phyloP scores from a whole-genome alignment of 495 filamentous ascomycete genomes.

The Penicillium silybi region DNA sequence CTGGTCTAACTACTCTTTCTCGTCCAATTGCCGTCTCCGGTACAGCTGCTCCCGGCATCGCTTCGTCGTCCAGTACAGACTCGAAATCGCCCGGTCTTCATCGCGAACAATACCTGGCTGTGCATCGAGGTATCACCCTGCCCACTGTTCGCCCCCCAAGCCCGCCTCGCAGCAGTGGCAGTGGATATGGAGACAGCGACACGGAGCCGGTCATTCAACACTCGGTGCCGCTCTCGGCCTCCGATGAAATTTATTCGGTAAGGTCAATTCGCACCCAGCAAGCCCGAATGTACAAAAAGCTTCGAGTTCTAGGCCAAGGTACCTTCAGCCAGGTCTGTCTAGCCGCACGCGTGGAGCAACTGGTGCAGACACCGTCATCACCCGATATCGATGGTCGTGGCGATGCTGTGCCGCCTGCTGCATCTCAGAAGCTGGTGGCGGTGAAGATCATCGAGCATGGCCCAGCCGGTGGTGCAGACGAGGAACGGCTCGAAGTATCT shows the following conservation, averaged over 20 bases:
- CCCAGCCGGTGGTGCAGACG: slow-evolving; percentile 82
- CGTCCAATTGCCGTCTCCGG: slow-evolving; percentile 71
- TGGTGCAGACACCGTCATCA: slow-evolving; percentile 16
- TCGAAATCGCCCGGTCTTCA: slow-evolving; percentile 57
- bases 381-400: slow-evolving; percentile 33
- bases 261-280: slow-evolving; percentile 44
- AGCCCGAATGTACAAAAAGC: slow-evolving; percentile 59
- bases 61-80: slow-evolving; percentile 38
- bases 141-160: slow-evolving; percentile 63
- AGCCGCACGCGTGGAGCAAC: slow-evolving; percentile 59
- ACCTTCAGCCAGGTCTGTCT: slow-evolving; percentile 94
- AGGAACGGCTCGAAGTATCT: slow-evolving; percentile 85
- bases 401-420: slow-evolving; percentile 38
- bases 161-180: slow-evolving; percentile 60
- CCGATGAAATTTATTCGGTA: slow-evolving; percentile 42
- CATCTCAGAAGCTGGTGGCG: slow-evolving; percentile 72
- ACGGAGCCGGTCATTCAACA: slow-evolving; percentile 31
- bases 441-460: slow-evolving; percentile 95
- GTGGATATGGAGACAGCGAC: slow-evolving; percentile 35
- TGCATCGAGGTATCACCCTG: slow-evolving; percentile 64
- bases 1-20: slow-evolving; percentile 57
- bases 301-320: slow-evolving; percentile 82
- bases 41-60: slow-evolving; percentile 32
- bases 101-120: slow-evolving; percentile 75
- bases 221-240: slow-evolving; percentile 10